These are phyloP conservation scores for Ophiostoma montium DNA, from an alignment of 2,329 filamentous ascomycete species.

Conservation along the genomic window DNA sequence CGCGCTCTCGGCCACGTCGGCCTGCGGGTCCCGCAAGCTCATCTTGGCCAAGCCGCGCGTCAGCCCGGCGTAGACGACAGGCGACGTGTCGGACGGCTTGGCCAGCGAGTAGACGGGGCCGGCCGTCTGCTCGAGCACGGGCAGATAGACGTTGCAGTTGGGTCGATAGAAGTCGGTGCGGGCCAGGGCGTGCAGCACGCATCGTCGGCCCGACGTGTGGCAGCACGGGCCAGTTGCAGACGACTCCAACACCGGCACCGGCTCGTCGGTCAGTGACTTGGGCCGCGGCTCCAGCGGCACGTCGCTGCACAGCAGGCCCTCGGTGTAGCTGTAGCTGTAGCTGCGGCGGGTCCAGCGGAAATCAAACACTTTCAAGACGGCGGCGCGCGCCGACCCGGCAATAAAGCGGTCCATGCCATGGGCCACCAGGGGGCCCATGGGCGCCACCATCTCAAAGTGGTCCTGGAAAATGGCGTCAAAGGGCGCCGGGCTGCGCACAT, in stretches of 20 bases:
- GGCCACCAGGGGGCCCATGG: conserved; percentile 30
- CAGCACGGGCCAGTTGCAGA: not conserved
- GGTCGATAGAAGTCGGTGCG: not conserved
- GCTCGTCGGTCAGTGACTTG: not conserved
- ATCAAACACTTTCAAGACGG: conserved; percentile 37
- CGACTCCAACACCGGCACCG: not conserved
- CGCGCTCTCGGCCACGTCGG: not conserved
- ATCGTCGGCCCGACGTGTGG: conserved; percentile 22
- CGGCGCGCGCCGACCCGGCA: conserved; percentile 29
- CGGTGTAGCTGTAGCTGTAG: conserved; percentile 31
- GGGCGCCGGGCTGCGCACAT: conserved; percentile 33
- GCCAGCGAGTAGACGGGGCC: not conserved
- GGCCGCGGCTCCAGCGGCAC: conserved; percentile 23
- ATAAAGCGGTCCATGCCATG: conserved; percentile 38
- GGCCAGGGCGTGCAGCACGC: conserved; percentile 19
- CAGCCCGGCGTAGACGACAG: conserved; percentile 34
- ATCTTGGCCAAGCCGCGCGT: conserved; percentile 6
- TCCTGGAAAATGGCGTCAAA: conserved; percentile 38
- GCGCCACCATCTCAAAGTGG: conserved; percentile 29
- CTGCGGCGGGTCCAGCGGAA: conserved; percentile 36
- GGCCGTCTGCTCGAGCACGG: not conserved
- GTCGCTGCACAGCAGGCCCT: conserved; percentile 28
- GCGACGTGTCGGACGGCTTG: conserved; percentile 27
- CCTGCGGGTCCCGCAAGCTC: not conserved
- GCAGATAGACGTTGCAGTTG: not conserved